Evolutionary conservation across 2,329 filamentous ascomycete species (phyloP).

Genomic region (Cladosporium sp.): DNA sequence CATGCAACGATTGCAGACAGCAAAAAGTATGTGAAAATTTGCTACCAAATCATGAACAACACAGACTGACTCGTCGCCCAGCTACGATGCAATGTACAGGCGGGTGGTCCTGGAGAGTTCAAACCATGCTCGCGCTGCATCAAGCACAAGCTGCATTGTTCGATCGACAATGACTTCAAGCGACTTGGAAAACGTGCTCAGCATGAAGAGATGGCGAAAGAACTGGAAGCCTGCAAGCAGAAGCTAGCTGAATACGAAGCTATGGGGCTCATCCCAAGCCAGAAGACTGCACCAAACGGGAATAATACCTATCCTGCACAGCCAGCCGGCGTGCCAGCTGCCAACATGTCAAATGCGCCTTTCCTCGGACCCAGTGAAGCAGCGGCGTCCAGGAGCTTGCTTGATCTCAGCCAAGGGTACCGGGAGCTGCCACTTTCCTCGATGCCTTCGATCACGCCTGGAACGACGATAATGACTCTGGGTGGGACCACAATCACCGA

Average conservation of each 20-base stretch:
- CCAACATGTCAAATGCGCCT: constrained; percentile 25
- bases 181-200: constrained; percentile 76
- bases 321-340: constrained; percentile 21
- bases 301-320: constrained; percentile 12
- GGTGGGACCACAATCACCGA: constrained; percentile 43
- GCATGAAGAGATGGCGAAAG: constrained; percentile 81
- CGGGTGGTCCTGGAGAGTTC: constrained; percentile 61
- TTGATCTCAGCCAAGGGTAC: constrained; percentile 36
- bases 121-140: constrained; percentile 71
- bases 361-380: constrained; percentile 35
- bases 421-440: constrained; percentile 38
- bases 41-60: not conserved
- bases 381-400: constrained; percentile 33
- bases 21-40: constrained; percentile 61
- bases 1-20: constrained; percentile 80
- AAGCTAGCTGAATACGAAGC: constrained; percentile 29
- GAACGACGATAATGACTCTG: constrained; percentile 56
- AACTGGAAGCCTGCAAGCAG: constrained; percentile 59
- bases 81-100: constrained; percentile 79
- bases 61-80: constrained; percentile 34
- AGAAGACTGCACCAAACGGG: not conserved
- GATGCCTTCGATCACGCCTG: constrained; percentile 51
- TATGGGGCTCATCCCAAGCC: constrained; percentile 26
- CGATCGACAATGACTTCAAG: constrained; percentile 86
- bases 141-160: constrained; percentile 75